These are phyloP conservation scores for Schoenoplectus triqueter DNA, from an alignment of 202 grass and related monocot genomes.

Conservation along the genomic window DNA sequence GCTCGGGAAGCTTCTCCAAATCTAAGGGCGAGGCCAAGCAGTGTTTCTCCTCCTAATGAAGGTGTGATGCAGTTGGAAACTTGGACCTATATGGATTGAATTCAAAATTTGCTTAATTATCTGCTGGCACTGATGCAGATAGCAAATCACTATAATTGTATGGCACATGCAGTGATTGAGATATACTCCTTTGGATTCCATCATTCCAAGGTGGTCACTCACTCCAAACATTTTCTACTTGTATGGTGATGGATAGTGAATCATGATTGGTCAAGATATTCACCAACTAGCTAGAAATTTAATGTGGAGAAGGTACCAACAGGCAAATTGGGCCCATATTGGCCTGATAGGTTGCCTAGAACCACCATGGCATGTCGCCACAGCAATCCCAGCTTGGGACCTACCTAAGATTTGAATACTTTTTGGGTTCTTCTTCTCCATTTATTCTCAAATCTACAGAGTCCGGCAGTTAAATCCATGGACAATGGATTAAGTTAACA, in stretches of 20 bases:
- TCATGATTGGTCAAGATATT: constrained; percentile 32
- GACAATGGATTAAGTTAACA: neutral
- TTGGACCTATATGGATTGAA: neutral
- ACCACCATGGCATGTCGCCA: constrained; percentile 40
- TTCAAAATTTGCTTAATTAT: neutral
- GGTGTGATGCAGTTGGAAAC: neutral
- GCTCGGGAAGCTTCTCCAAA: too few species aligned
- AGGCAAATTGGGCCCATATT: constrained; percentile 32
- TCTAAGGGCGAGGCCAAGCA: too few species aligned
- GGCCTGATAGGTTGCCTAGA: constrained; percentile 31
- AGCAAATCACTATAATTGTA: constrained; percentile 7
- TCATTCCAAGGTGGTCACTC: constrained; percentile 3
- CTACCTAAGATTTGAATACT: constrained; percentile 30
- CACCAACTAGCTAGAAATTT: constrained; percentile 14
- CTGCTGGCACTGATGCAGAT: neutral
- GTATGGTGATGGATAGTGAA: neutral
- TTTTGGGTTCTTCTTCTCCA: neutral
- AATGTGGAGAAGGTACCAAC: constrained; percentile 29
- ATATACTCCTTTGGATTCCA: constrained; percentile 20
- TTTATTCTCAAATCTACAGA: neutral
- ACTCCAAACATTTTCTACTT: neutral
- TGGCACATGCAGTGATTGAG: constrained; percentile 14
- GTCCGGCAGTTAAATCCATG: neutral
- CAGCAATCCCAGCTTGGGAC: constrained; percentile 29
- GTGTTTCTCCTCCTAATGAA: too few species aligned